phyloP scores from a whole-genome alignment of 352 stramenopile genomes.

The Pythium sp. region DNA sequence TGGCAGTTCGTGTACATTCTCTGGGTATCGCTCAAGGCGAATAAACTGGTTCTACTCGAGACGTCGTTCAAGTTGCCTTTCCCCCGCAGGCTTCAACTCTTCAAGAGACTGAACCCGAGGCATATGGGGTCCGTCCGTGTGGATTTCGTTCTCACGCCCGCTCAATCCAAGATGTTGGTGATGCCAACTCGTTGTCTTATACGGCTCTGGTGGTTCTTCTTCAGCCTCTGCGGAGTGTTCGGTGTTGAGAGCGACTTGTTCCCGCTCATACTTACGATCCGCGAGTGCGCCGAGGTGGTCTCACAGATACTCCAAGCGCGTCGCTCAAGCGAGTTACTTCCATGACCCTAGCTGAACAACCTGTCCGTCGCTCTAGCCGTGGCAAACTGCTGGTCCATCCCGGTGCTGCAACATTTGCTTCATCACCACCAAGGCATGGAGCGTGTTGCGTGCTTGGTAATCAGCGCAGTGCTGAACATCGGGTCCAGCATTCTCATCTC shows the following conservation, averaged over 20 bases:
- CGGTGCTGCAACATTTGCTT: conserved; percentile 9
- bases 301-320: conserved; percentile 11
- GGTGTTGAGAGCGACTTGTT: conserved; percentile 12
- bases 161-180: neutral
- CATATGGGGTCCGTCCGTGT: neutral
- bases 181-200: neutral
- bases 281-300: conserved; percentile 2
- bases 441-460: conserved; percentile 8
- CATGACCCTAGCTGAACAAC: conserved; percentile 15
- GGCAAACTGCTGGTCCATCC: conserved; percentile 15
- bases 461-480: conserved; percentile 16
- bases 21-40: neutral
- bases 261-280: neutral
- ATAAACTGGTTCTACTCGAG: conserved; percentile 3
- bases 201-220: neutral
- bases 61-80: neutral
- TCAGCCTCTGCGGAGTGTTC: conserved; percentile 6
- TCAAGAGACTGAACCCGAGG: neutral
- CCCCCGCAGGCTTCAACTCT: neutral
- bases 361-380: conserved; percentile 6
- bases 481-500: conserved; percentile 13
- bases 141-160: neutral
- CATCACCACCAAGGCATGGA: neutral
- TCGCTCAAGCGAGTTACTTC: conserved; percentile 11
- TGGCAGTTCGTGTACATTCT: conserved; percentile 10